A percentile compares a stretch with the other conserved stretches of the same genome.
Evolutionary conservation across 1,139 yeast genomes (phyloP).

Genomic region (Geotrichum phurueaensis): DNA sequence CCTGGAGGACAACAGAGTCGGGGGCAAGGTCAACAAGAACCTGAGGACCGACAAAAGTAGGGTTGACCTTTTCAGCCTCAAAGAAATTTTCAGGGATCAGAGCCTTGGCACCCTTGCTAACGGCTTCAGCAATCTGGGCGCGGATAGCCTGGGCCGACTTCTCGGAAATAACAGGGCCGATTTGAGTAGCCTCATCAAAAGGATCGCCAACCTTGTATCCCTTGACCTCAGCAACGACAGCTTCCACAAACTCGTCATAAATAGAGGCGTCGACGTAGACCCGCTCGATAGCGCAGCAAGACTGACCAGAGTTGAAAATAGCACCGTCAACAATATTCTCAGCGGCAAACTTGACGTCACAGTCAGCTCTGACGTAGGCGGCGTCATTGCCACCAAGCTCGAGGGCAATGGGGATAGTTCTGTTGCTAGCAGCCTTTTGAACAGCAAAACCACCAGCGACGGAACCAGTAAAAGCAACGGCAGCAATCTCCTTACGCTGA

Average conservation of each 20-base stretch:
- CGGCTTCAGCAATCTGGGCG: conserved; percentile 64
- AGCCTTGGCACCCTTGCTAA: conserved; percentile 58
- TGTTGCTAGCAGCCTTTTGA: conserved; percentile 63
- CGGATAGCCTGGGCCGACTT: conserved; percentile 67
- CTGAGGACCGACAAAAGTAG: conserved; percentile 72
- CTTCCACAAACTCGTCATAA: conserved; percentile 61
- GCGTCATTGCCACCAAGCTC: conserved; percentile 91
- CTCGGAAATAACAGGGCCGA: conserved; percentile 77
- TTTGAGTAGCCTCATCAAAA: conserved; percentile 57
- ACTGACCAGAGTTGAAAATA: conserved; percentile 81
- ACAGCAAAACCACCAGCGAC: conserved; percentile 75
- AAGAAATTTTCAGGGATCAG: conserved; percentile 63
- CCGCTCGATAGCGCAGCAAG: conserved; percentile 85
- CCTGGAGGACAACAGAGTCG: conserved; percentile 59
- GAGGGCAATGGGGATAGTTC: conserved; percentile 70
- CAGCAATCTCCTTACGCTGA: conserved; percentile 49
- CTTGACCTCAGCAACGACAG: conserved; percentile 58
- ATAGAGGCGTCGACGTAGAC: conserved; percentile 65
- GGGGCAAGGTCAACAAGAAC: conserved; percentile 68
- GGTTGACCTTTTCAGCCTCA: conserved; percentile 42
- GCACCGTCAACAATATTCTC: conserved; percentile 84
- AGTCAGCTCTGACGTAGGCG: conserved; percentile 69
- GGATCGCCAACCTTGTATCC: conserved; percentile 57
- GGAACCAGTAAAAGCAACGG: conserved; percentile 83
- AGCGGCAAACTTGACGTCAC: conserved; percentile 48